phyloP scores from a whole-genome alignment of 169 alveolate species.

The Plasmodium berghei region DNA sequence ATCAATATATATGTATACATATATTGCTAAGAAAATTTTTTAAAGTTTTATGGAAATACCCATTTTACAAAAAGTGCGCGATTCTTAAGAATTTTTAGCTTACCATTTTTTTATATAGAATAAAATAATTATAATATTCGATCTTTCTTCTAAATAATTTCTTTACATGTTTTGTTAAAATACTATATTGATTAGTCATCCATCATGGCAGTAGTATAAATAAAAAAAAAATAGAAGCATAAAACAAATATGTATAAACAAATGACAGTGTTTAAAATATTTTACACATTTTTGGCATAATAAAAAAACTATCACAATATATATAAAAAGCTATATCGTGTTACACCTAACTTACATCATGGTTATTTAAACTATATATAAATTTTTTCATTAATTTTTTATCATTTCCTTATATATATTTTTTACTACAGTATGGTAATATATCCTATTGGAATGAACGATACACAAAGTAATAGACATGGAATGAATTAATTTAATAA shows the following conservation, averaged over 20 bases:
- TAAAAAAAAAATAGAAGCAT: constrained; percentile 7
- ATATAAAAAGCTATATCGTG: no score
- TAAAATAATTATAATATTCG: neutral
- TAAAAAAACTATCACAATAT: no score
- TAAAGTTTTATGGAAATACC: no score
- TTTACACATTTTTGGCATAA: no score
- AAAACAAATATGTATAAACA: neutral
- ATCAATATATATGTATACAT: no score
- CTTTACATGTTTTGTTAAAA: neutral
- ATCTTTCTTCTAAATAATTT: neutral
- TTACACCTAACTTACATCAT: no score
- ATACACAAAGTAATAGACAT: constrained; percentile 59
- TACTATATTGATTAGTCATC: neutral
- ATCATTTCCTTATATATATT: constrained; percentile 18
- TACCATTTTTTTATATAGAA: neutral
- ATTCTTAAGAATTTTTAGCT: neutral
- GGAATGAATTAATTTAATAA: neutral
- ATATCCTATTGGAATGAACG: constrained; percentile 76
- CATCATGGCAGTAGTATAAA: constrained; percentile 72
- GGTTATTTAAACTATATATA: no score
- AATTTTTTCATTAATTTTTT: neutral
- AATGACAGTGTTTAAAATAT: no score
- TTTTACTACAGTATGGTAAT: constrained; percentile 50
- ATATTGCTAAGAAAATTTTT: no score
- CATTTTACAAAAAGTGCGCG: neutral